A percentile compares a stretch with the other conserved stretches of the same genome.
Evolutionary conservation across 345 rosid genomes (phyloP).

Genomic region (Brassica carinata): DNA sequence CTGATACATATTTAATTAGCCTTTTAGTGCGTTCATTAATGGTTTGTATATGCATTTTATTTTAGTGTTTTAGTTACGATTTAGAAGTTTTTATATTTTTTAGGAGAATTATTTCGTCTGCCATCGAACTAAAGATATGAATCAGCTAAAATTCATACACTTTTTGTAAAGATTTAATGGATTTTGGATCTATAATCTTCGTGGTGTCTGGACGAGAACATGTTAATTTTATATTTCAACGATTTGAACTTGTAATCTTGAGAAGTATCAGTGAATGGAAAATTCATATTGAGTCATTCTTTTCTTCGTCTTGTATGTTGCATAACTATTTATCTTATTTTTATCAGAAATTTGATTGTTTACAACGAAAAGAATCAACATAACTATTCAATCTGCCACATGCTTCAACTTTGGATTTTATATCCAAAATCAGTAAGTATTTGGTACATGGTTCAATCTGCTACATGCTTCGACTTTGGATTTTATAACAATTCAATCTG

Average conservation of each 20-base stretch:
- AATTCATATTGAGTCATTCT: not conserved
- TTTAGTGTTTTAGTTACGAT: too few relatives aligned
- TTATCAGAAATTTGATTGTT: not conserved
- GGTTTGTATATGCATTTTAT: too few relatives aligned
- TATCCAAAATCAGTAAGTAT: slow-evolving; percentile 3
- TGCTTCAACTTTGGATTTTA: not conserved
- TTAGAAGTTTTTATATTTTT: too few relatives aligned
- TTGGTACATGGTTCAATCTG: not conserved
- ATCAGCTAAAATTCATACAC: too few relatives aligned
- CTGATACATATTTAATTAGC: too few relatives aligned
- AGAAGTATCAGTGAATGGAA: not conserved
- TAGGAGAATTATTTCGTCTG: too few relatives aligned
- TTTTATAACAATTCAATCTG: too few relatives aligned
- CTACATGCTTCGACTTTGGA: too few relatives aligned
- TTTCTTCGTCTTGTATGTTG: not conserved
- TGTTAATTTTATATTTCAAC: not conserved
- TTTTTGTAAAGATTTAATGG: too few relatives aligned
- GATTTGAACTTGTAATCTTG: not conserved
- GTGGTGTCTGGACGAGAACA: not conserved
- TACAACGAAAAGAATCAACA: not conserved
- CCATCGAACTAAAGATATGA: too few relatives aligned
- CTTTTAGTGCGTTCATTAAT: too few relatives aligned
- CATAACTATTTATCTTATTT: not conserved
- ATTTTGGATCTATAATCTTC: not conserved
- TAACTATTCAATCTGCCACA: not conserved